Evolutionary conservation across 2,329 filamentous ascomycete species (phyloP).

Genomic region (Moelleriella libera): DNA sequence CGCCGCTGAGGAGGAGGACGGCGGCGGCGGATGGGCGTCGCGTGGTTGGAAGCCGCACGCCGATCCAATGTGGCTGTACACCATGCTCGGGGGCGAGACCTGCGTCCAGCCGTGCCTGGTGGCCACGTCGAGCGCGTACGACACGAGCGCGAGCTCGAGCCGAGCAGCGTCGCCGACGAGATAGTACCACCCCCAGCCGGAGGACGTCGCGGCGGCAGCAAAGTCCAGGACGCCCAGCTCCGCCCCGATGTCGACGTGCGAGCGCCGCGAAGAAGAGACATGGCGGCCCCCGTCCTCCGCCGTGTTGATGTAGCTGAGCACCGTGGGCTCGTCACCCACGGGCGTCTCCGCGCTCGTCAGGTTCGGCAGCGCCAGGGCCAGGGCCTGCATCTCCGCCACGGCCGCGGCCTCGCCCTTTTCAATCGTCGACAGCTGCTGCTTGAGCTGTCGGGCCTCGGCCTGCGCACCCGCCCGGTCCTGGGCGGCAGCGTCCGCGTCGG

Average conservation of each 20-base stretch:
- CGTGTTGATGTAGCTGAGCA: constrained; percentile 70
- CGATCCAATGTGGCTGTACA: constrained; percentile 80
- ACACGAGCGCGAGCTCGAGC: constrained; percentile 85
- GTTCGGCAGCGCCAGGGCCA: constrained; percentile 75
- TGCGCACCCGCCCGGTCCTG: constrained; percentile 33
- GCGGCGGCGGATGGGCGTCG: constrained; percentile 49
- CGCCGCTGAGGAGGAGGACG: too few species aligned
- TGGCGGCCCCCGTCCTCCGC: constrained; percentile 16
- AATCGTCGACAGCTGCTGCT: constrained; percentile 44
- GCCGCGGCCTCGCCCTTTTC: constrained; percentile 48
- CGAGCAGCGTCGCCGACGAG: constrained; percentile 81
- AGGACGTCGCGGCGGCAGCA: constrained; percentile 61
- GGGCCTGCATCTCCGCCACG: constrained; percentile 50
- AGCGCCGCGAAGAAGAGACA: constrained; percentile 35
- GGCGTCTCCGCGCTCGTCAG: constrained; percentile 68
- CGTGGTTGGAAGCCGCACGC: constrained; percentile 92
- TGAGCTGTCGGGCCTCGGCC: constrained; percentile 49
- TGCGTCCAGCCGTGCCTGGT: constrained; percentile 62
- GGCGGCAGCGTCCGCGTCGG: constrained; percentile 33
- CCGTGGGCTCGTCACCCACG: constrained; percentile 44
- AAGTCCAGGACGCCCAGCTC: constrained; percentile 90
- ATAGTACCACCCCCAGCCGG: constrained; percentile 97
- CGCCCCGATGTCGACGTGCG: constrained; percentile 75
- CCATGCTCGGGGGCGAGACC: constrained; percentile 74
- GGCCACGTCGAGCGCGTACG: constrained; percentile 68